Base-by-base conservation (phyloP, 768 basidiomycete species). In the Kwoniella sp. region DNA sequence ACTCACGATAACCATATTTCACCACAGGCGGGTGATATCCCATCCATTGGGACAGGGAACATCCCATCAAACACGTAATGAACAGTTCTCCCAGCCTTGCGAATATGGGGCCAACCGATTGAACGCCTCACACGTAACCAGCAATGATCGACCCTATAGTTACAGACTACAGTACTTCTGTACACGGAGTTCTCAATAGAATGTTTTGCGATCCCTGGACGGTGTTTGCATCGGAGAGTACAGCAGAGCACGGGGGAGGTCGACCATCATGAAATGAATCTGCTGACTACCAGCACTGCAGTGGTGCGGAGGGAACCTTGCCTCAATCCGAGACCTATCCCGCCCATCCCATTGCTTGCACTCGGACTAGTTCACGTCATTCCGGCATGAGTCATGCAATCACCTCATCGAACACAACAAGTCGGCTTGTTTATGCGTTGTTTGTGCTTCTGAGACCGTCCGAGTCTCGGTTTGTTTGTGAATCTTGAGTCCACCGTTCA, bases 371-470 rank as follows among this genome's bases (percentile, higher is more conserved):
- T 45, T 11, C 4, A 45, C 41, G 41, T 17, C 41, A 45, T 45
- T 45, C 41, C 41, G 41, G 41, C 41, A 45, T 45, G 11, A 11
- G 41, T 8, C 17, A 45, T 9, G 41, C 11, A 8, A 45, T 45
- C 41, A 45, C 41, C 41, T 45, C 41, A 45, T 45, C 41, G 17
- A 45, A 45, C 41, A 45, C 41, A 45, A 45, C 41, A 45, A 45
- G 41, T 20, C 41, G 41, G 41, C 41, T 45, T 45, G 41, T 45
- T 45, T 45, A 17, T 45, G 8, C 20, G 3, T 20, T 9, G 41
- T 17, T 20, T 45, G 17, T 34, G 41, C 41, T 45, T 45, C 11
- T 45, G 9, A 4, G 20, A 45, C 20, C 41, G 41, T 45, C 20
- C 41, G 17, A 45, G 41, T n/a, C 41, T 45, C 41, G 11, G 41